These are phyloP conservation scores for Eucalyptus lansdowneana DNA, from an alignment of 345 rosid genomes.

Conservation along the genomic window DNA sequence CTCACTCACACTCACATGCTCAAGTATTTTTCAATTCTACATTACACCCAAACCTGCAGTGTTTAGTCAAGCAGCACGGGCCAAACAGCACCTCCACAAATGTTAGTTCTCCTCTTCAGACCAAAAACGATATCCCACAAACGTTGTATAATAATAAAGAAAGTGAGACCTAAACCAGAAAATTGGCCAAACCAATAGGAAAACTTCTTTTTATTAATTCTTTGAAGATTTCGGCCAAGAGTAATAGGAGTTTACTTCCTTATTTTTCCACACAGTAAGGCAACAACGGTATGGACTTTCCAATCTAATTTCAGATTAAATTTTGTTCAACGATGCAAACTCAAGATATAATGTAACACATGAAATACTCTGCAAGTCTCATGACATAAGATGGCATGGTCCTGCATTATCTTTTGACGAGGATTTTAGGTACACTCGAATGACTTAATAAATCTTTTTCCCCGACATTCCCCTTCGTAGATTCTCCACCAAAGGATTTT, in stretches of 20 bases:
- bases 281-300: not conserved
- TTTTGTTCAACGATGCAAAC: not conserved
- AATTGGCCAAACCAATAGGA: not conserved
- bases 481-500: not conserved
- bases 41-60: not conserved
- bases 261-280: not conserved
- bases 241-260: not conserved
- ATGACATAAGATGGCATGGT: not conserved
- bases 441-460: too few species aligned
- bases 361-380: not conserved
- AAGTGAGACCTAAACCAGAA: not conserved
- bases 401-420: too few species aligned
- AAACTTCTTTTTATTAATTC: not conserved
- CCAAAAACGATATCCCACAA: not conserved
- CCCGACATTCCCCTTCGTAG: not conserved
- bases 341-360: not conserved
- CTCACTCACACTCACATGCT: not conserved
- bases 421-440: too few species aligned
- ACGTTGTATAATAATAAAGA: not conserved
- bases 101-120: not conserved
- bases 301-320: not conserved
- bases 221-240: not conserved
- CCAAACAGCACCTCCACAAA: not conserved
- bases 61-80: not conserved
- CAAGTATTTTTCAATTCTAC: not conserved